Evolutionary conservation across 1,139 yeast species (phyloP).

Genomic region (Zygoascus meyerae): DNA sequence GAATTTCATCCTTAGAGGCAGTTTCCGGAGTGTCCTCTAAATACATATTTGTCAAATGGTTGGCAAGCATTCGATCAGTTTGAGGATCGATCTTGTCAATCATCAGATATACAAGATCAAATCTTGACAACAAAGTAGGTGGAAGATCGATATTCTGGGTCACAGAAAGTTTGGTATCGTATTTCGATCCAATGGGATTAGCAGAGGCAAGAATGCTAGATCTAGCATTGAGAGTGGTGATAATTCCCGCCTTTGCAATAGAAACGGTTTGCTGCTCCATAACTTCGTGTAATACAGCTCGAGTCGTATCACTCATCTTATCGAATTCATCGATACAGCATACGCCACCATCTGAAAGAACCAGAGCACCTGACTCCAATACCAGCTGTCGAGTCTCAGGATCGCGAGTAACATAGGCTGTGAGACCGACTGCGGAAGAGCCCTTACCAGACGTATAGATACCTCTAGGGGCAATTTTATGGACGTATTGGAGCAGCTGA

Average conservation of each 20-base stretch:
- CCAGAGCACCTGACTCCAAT: constrained; percentile 93
- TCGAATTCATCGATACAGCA: constrained; percentile 99
- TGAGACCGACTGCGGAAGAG: constrained; percentile 96
- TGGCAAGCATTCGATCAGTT: constrained; percentile 79
- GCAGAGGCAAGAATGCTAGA: constrained; percentile 95
- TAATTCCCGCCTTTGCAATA: constrained; percentile 96
- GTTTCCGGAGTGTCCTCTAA: constrained; percentile 79
- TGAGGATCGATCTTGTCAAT: constrained; percentile 88
- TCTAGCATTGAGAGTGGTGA: constrained; percentile 92
- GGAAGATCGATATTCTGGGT: constrained; percentile 94
- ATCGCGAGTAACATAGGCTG: constrained; percentile 94
- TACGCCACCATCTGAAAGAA: constrained; percentile 94
- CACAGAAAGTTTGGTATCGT: constrained; percentile 88
- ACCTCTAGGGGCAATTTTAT: constrained; percentile 96
- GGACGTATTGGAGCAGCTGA: constrained; percentile 88
- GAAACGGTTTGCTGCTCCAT: constrained; percentile 99
- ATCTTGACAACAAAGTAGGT: constrained; percentile 90
- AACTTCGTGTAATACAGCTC: constrained; percentile 95
- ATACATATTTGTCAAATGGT: constrained; percentile 87
- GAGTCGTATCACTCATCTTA: constrained; percentile 90
- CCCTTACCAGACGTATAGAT: constrained; percentile 98
- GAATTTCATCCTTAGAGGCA: constrained; percentile 57
- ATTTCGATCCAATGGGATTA: constrained; percentile 94
- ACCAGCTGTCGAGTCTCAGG: constrained; percentile 90
- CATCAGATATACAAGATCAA: constrained; percentile 86